Evolutionary conservation across 306 rosid species (phyloP), one percentile per base, ranked within the genome.

Genomic region (Prunus mira): DNA sequence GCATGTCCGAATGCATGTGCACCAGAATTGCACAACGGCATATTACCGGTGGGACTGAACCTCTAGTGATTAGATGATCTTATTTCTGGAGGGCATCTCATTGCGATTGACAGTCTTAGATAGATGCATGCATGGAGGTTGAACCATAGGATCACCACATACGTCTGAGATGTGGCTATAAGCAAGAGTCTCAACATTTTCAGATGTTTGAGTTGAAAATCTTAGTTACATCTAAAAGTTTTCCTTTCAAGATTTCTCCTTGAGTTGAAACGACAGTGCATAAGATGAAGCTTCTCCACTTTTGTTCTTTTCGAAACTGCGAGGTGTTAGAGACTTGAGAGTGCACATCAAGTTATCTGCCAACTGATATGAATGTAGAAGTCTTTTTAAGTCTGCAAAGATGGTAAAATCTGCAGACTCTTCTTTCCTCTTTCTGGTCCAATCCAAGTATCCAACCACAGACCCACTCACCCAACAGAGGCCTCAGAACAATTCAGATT

Each of bases 391-490:
- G 47, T 62, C 76, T 74, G 71, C 12, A 22, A 56, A 63, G 84
- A n/a, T 12, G 41, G 78, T 71, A 74, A 54, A 79, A 8, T 65
- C 75, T 80, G 83, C 50, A 71, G 67, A 34, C 86, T 79, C 87
- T 78, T 52, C 66, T 73, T 45, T 70, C 47, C 58, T 65, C 84
- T 63, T 79, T 81, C 12, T 71, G 82, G 84, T 81, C 80, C 80
- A 55, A 79, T 14, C 13, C 34, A 25, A 63, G 0, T 18, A 52
- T 74, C 77, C 82, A 83, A 61, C 71, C 61, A 38, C 67, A 78
- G 61, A 65, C 80, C 71, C 84, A 73, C 84, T 77, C 72, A 28
- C 72, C 73, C 67, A 46, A 77, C 61, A 22, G 20, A 9, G 71
- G 57, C 79, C 73, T 56, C 72, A 70, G 43, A 18, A 73, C 51